Conservation (phyloP, 306 rosid genomes). For the Coriaria nepalensis region DNA sequence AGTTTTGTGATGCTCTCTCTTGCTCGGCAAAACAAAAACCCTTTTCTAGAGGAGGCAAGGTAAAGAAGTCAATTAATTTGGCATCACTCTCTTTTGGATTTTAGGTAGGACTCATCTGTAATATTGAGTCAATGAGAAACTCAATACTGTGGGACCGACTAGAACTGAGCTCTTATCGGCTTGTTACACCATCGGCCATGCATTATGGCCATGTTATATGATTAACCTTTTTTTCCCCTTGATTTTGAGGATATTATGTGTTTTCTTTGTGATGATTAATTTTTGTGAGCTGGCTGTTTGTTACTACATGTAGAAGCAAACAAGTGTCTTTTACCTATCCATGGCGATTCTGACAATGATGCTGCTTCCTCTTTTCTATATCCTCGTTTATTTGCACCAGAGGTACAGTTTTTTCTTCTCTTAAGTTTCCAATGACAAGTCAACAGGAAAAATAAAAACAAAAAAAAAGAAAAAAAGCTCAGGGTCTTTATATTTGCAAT, state of each 20-base stretch:
- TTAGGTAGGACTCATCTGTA: background rate
- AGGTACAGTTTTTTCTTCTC: constrained; percentile 34
- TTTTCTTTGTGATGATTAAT: background rate
- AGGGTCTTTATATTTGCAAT: constrained; percentile 7
- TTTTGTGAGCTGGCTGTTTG: constrained; percentile 1
- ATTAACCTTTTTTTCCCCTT: background rate
- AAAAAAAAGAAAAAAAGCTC: no score
- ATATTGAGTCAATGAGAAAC: background rate
- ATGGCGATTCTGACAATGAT: constrained; percentile 62
- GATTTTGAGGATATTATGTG: background rate
- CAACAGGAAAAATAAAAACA: constrained; percentile 9
- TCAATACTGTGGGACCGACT: no score
- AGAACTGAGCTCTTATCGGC: no score
- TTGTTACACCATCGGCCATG: background rate
- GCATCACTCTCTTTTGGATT: background rate
- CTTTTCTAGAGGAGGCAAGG: constrained; percentile 83
- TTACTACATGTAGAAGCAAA: constrained; percentile 42
- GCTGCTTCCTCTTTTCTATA: constrained; percentile 86
- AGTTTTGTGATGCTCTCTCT: constrained; percentile 82
- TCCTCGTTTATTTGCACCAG: constrained; percentile 63
- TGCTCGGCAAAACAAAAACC: constrained; percentile 75
- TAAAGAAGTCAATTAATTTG: constrained; percentile 15
- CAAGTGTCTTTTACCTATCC: constrained; percentile 58
- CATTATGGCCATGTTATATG: constrained; percentile 2
- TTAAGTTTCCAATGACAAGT: constrained; percentile 3